phyloP scores from a whole-genome alignment of 345 rosid genomes.

The Aquilaria sinensis region DNA sequence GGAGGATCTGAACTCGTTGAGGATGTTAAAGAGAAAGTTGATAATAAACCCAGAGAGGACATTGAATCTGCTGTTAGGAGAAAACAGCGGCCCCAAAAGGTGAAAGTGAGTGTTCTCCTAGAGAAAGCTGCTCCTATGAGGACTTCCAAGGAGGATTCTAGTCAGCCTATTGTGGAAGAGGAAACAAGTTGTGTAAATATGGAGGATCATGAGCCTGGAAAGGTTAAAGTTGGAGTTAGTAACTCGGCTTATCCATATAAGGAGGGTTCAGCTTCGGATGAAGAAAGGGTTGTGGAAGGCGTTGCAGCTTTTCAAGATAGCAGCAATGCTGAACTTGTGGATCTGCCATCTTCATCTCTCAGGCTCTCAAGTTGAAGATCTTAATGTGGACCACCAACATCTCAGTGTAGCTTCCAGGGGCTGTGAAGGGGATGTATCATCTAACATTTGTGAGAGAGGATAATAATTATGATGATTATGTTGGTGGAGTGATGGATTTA shows the following conservation, averaged over 20 bases:
- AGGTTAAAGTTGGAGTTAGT: slow-evolving; percentile 2
- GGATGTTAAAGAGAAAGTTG: slow-evolving; percentile 2
- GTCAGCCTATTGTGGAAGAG: slow-evolving; percentile 12
- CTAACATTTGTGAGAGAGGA: slow-evolving; percentile 7
- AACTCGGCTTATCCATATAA: slow-evolving; percentile 4
- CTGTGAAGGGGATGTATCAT: slow-evolving; percentile 7
- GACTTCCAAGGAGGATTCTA: slow-evolving; percentile 15
- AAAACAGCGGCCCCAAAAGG: neutral
- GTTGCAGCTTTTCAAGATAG: slow-evolving; percentile 18
- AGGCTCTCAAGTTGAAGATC: too few relatives aligned
- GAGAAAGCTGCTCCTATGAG: slow-evolving; percentile 16
- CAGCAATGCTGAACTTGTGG: neutral
- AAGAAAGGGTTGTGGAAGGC: slow-evolving; percentile 9
- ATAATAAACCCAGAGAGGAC: neutral
- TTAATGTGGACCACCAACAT: slow-evolving; percentile 1
- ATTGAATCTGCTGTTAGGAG: slow-evolving; percentile 12
- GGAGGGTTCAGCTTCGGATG: slow-evolving; percentile 6
- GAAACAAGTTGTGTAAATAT: slow-evolving; percentile 11
- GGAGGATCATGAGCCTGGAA: slow-evolving; percentile 9
- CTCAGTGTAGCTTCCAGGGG: slow-evolving; percentile 10
- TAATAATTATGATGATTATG: slow-evolving; percentile 11
- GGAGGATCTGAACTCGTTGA: slow-evolving; percentile 9
- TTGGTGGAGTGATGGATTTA: slow-evolving; percentile 15
- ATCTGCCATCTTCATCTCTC: too few relatives aligned
- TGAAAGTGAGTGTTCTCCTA: slow-evolving; percentile 1